Evolutionary conservation across 306 rosid species (phyloP), one percentile per base, ranked within the genome.

Genomic region (Malus sieversii): DNA sequence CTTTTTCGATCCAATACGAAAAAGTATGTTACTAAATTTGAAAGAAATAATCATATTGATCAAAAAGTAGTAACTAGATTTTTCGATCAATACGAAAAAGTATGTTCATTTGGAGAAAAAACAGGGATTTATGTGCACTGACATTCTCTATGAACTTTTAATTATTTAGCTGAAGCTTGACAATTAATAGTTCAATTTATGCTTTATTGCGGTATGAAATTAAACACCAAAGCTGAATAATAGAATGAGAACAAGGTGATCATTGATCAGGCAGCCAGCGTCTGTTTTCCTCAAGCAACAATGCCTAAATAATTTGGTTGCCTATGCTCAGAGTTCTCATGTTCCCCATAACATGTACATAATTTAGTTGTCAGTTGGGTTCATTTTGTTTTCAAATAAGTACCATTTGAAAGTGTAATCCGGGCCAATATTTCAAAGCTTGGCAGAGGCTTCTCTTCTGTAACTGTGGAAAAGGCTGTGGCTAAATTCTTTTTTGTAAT

Each of bases 61-160:
- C 19, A 0, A 15, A 48, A 48, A 0, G 8, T 48, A 48, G 0
- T 46, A 4, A 4, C 4, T 7, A 38, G 1, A 0, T 38, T 7
- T 38, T 38, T 38, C 42, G 42, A 38, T 38, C 42, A 2, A 33
- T 32, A 20, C 11, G 14, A 5, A 55, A 4, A 14, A 40, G 15
- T 40, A 19, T 22, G 52, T 8, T 38, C 35, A 72, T 14, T 55
- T 32, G 22, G 66, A 32, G 20, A 15, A 32, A 27, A 33, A n/a
- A 18, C 29, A n/a, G 29, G 14, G 38, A 55, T 32, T 4, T 72
- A 53, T 1, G 0, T 35, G 52, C 35, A 33, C 35, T 72, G 66
- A 15, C 15, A 2, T 19, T 51, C 10, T 2, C n/a, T 51, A 16
- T 27, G 29, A 48, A 45, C 16, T 18, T 60, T 60, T 33, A 71